phyloP scores from a whole-genome alignment of 768 basidiomycete genomes.

The Thelephora aurantiotincta region DNA sequence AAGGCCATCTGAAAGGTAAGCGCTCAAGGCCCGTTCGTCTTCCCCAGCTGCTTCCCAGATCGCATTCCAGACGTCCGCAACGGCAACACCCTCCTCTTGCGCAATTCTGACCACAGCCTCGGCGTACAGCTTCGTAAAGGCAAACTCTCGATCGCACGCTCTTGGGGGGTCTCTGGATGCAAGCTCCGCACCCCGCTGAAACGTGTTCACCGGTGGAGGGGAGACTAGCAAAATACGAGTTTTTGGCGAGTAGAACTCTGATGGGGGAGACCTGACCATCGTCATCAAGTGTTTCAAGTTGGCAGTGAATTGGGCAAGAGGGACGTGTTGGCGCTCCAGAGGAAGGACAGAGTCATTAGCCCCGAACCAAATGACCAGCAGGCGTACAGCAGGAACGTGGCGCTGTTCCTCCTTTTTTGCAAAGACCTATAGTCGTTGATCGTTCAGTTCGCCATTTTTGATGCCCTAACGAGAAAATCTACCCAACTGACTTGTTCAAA shows the following conservation, averaged over 20 bases:
- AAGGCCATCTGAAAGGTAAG: conserved; percentile 59
- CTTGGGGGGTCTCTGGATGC: conserved; percentile 33
- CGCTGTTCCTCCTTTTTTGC: conserved; percentile 33
- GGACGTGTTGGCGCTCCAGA: conserved; percentile 62
- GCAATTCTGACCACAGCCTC: conserved; percentile 54
- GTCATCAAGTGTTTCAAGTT: conserved; percentile 54
- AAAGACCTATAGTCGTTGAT: conserved; percentile 30
- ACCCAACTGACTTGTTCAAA: conserved; percentile 58
- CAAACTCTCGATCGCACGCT: conserved; percentile 45
- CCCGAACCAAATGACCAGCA: conserved; percentile 85
- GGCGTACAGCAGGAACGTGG: conserved; percentile 42
- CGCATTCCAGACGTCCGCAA: conserved; percentile 62
- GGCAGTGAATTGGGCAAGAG: conserved; percentile 42
- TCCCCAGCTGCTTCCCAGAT: conserved; percentile 66
- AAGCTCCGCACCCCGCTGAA: conserved; percentile 39
- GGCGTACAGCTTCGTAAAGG: conserved; percentile 52
- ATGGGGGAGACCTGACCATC: conserved; percentile 46
- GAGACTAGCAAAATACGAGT: conserved; percentile 74
- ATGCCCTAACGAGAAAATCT: neutral
- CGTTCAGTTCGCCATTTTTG: neutral
- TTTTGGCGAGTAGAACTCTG: conserved; percentile 49
- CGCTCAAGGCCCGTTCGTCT: conserved; percentile 34
- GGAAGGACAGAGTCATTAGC: conserved; percentile 72
- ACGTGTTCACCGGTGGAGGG: conserved; percentile 69
- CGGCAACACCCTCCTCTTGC: conserved; percentile 34